Percentiles rank a stretch among this genome's conserved stretches.
phyloP scores from a whole-genome alignment of 768 basidiomycete species.

The Calvatia gigantea region DNA sequence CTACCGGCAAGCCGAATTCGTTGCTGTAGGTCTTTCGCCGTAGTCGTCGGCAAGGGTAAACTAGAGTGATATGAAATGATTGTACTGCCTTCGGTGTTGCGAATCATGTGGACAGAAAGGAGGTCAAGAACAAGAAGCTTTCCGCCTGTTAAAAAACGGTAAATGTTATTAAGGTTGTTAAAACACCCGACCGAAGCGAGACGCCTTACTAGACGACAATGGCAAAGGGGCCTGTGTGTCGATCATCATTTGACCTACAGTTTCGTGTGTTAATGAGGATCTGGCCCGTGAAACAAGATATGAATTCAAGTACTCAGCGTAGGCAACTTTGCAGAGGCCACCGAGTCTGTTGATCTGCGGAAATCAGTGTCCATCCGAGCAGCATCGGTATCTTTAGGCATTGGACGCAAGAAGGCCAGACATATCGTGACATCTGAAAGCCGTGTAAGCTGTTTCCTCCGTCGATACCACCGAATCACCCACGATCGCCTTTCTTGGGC shows the following conservation, averaged over 20 bases:
- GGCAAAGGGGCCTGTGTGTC: constrained; percentile 26
- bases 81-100: constrained; percentile 35
- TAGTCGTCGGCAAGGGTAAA: constrained; percentile 30
- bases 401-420: constrained; percentile 49
- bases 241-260: constrained; percentile 25
- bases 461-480: constrained; percentile 17
- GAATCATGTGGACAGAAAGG: constrained; percentile 44
- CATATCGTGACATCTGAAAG: constrained; percentile 52
- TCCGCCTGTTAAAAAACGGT: constrained; percentile 16
- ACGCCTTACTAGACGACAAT: constrained; percentile 20
- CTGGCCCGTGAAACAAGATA: background rate
- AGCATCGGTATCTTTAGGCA: constrained; percentile 22
- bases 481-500: constrained; percentile 47
- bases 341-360: constrained; percentile 12
- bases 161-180: background rate
- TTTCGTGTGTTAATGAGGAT: background rate
- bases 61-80: constrained; percentile 47
- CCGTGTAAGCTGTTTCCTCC: background rate
- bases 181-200: background rate
- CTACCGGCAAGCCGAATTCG: constrained; percentile 43
- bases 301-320: constrained; percentile 4
- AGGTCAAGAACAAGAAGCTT: constrained; percentile 40
- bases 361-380: constrained; percentile 11
- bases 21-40: constrained; percentile 37
- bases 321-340: constrained; percentile 12